Conservation (phyloP, 169 alveolate species). For the Eimeria brunetti region DNA sequence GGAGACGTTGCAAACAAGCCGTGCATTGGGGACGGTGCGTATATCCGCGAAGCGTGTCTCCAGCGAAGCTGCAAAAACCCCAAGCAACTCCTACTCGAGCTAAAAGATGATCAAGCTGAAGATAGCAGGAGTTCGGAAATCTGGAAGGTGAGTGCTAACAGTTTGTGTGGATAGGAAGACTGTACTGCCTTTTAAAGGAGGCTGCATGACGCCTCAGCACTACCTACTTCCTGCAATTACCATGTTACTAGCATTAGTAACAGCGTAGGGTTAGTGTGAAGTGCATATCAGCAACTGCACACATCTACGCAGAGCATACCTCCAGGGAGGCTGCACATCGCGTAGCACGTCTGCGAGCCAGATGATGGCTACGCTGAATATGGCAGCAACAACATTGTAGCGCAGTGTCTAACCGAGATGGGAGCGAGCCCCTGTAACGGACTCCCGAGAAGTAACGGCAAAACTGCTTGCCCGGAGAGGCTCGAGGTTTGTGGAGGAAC, state of each 20-base stretch:
- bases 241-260: neutral
- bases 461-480: neutral
- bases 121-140: neutral
- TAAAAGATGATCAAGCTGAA: neutral
- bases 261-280: no score
- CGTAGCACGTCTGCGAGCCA: no score
- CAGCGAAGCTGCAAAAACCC: neutral
- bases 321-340: no score
- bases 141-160: neutral
- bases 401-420: neutral
- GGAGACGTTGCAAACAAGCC: neutral
- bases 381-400: neutral
- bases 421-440: neutral
- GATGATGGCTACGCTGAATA: no score
- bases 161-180: neutral
- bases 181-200: no score
- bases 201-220: neutral
- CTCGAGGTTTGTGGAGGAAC: neutral
- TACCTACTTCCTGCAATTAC: neutral
- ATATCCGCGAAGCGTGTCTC: neutral
- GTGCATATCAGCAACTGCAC: no score
- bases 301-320: no score
- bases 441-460: neutral
- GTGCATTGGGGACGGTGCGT: neutral
- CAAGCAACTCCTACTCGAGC: neutral